A percentile compares a stretch with the other conserved stretches of the same genome.
phyloP scores from a whole-genome alignment of 176 grass and related monocot genomes.

The Musa beccarii region DNA sequence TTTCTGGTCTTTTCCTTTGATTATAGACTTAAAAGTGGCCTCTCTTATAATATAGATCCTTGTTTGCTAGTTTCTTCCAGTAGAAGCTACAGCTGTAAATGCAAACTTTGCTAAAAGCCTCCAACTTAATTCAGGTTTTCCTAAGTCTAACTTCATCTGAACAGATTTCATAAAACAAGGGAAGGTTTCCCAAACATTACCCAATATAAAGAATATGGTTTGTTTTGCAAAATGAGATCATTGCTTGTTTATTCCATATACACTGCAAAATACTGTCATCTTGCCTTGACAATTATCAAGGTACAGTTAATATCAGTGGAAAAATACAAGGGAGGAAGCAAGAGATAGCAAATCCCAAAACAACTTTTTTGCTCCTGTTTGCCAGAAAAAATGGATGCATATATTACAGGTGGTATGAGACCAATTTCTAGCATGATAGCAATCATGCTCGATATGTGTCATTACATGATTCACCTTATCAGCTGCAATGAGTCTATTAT shows the following conservation, averaged over 20 bases:
- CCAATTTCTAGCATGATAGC: no score
- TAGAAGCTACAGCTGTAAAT: no score
- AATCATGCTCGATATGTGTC: no score
- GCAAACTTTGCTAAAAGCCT: no score
- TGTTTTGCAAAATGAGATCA: no score
- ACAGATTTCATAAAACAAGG: background rate
- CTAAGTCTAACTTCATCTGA: background rate
- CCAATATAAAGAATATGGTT: background rate
- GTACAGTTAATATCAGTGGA: background rate
- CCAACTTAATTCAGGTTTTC: background rate
- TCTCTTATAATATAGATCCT: background rate
- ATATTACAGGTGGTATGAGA: background rate
- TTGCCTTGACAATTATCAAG: background rate
- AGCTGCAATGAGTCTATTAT: background rate
- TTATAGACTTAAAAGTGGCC: background rate
- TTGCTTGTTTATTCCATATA: background rate
- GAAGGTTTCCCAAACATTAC: background rate
- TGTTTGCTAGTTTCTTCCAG: background rate
- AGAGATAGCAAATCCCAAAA: no score
- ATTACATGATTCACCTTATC: background rate
- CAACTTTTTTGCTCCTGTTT: background rate
- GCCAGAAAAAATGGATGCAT: background rate
- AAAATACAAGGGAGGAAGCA: background rate
- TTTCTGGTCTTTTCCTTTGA: background rate
- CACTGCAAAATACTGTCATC: background rate